A percentile compares a stretch with the other conserved stretches of the same genome.
These are phyloP conservation scores for Lunularia cruciata DNA, from an alignment of 225 moss, liverwort and hornwort genomes.

Conservation along the genomic window DNA sequence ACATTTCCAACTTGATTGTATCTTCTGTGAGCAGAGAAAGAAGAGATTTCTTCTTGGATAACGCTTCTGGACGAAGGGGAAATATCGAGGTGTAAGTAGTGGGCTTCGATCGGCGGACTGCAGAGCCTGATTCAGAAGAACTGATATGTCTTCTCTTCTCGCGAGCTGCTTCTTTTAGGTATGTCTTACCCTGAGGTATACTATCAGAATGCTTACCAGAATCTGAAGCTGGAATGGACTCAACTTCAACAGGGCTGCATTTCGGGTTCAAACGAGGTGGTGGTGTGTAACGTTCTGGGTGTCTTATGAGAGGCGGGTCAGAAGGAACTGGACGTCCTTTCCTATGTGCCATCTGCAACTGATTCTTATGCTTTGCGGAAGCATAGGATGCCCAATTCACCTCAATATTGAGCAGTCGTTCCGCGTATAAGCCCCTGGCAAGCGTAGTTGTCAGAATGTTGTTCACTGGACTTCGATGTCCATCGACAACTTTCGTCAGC, in stretches of 20 bases:
- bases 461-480: neutral
- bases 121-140: neutral
- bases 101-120: neutral
- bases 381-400: slow-evolving; percentile 6
- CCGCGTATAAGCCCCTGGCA: neutral
- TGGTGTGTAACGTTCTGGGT: neutral
- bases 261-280: neutral
- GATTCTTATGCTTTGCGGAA: neutral
- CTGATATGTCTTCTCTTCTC: neutral
- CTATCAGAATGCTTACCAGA: neutral
- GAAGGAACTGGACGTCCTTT: neutral
- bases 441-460: neutral
- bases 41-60: neutral
- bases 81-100: neutral
- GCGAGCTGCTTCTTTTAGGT: neutral
- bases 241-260: neutral
- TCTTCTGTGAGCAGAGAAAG: neutral
- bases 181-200: neutral
- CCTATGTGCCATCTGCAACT: neutral
- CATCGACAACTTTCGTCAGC: neutral
- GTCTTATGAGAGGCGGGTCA: slow-evolving; percentile 2
- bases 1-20: neutral
- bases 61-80: neutral
- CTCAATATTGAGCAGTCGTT: neutral
- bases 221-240: neutral